A percentile compares a stretch with the other conserved stretches of the same genome.
These are phyloP conservation scores for Cercospora janseana DNA, from an alignment of 2,329 filamentous ascomycete species.

Conservation along the genomic window DNA sequence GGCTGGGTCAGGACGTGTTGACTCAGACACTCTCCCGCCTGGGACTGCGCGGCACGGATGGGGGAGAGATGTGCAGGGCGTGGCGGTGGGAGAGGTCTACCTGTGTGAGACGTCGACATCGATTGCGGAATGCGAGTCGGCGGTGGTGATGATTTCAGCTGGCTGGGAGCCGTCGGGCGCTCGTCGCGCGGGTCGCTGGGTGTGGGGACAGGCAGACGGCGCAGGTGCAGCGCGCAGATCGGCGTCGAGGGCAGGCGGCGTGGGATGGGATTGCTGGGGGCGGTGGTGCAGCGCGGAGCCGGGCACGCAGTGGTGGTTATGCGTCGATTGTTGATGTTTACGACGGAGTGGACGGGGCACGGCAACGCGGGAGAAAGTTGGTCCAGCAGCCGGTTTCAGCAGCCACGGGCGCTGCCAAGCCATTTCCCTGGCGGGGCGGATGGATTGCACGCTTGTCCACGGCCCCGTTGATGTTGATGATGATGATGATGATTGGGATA, in stretches of 20 bases:
- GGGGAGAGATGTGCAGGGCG: not conserved
- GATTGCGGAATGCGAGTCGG: slow-evolving; percentile 14
- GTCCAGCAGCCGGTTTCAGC: not conserved
- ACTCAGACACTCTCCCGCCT: not conserved
- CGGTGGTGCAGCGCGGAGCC: not conserved
- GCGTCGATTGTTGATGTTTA: slow-evolving; percentile 5
- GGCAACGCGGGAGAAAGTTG: too few relatives aligned
- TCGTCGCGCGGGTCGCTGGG: slow-evolving; percentile 12
- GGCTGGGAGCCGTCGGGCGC: slow-evolving; percentile 1
- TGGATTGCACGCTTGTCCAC: too few relatives aligned
- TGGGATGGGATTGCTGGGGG: not conserved
- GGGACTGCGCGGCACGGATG: not conserved
- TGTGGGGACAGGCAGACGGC: not conserved
- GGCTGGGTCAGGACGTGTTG: slow-evolving; percentile 3
- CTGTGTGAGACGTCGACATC: slow-evolving; percentile 7
- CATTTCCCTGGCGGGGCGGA: too few relatives aligned
- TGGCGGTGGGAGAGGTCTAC: slow-evolving; percentile 1
- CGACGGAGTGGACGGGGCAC: too few relatives aligned
- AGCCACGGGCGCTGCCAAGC: not conserved
- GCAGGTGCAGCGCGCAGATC: not conserved
- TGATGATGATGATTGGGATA: too few relatives aligned
- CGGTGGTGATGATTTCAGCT: slow-evolving; percentile 6
- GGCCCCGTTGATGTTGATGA: too few relatives aligned
- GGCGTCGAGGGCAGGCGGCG: not conserved
- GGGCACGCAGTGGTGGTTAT: not conserved